Evolutionary conservation across 192 early-diverging fungal genomes (phyloP).

Genomic region (Coemansia sp.): DNA sequence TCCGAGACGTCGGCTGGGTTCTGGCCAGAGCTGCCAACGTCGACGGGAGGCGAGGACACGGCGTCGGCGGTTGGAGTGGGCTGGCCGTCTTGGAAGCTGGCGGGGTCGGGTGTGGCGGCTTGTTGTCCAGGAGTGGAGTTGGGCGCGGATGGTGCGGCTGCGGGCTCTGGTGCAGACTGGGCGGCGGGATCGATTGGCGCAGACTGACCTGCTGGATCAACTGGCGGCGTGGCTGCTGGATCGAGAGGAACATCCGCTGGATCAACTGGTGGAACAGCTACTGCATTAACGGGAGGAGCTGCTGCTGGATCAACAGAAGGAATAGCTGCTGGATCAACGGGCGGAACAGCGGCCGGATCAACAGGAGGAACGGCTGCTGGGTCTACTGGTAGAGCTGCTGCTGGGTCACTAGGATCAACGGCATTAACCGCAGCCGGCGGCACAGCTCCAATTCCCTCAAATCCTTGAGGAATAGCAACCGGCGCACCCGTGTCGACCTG

Average conservation of each 20-base stretch:
- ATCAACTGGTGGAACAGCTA: neutral
- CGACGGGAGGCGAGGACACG: neutral
- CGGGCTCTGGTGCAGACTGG: conserved; percentile 4
- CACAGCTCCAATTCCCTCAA: neutral
- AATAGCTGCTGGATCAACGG: neutral
- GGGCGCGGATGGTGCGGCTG: conserved; percentile 11
- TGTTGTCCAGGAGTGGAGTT: conserved; percentile 6
- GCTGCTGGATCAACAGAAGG: neutral
- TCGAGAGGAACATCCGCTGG: neutral
- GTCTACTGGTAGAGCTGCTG: neutral
- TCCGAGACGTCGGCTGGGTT: neutral
- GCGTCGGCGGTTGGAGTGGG: conserved; percentile 10
- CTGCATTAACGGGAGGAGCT: neutral
- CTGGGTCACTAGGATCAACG: neutral
- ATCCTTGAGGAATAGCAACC: neutral
- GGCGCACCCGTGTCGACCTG: neutral
- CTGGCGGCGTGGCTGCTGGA: neutral
- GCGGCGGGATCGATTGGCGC: neutral
- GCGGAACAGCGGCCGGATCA: neutral
- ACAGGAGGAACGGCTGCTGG: neutral
- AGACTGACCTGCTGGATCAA: too few relatives aligned
- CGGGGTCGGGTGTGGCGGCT: neutral
- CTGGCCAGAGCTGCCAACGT: conserved; percentile 3
- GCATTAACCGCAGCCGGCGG: neutral
- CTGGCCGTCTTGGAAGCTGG: neutral